A percentile compares a stretch with the other conserved stretches of the same genome.
phyloP scores from a whole-genome alignment of 495 filamentous ascomycete species.

The Tuber borchii region DNA sequence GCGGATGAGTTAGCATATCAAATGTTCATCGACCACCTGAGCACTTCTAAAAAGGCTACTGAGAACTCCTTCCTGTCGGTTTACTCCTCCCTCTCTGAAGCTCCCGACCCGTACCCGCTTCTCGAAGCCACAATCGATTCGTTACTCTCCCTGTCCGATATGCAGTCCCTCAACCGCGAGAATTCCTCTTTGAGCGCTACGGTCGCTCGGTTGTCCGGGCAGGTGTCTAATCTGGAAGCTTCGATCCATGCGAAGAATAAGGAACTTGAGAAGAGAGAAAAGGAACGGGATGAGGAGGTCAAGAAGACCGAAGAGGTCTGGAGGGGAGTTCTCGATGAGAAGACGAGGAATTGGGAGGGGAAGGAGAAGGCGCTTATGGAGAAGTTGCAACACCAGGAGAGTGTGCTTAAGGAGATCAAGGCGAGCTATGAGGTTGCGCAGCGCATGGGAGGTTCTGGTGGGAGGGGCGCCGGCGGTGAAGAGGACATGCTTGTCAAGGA shows the following conservation, averaged over 20 bases:
- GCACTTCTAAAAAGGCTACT: conserved; percentile 85
- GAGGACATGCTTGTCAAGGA: conserved; percentile 51
- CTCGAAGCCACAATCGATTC: conserved; percentile 95
- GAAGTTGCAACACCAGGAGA: conserved; percentile 89
- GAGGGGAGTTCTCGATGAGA: conserved; percentile 87
- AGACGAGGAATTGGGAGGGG: conserved; percentile 90
- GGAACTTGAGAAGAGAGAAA: conserved; percentile 50
- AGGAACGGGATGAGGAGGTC: conserved; percentile 63
- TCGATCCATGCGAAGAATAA: conserved; percentile 45
- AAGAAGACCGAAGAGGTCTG: conserved; percentile 86
- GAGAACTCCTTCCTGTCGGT: conserved; percentile 85
- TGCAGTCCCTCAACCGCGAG: conserved; percentile 59
- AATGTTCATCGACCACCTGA: conserved; percentile 89
- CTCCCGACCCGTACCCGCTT: conserved; percentile 91
- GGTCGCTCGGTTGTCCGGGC: conserved; percentile 73
- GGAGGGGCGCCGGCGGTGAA: conserved; percentile 28
- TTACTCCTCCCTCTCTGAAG: conserved; percentile 90
- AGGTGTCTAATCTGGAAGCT: conserved; percentile 62
- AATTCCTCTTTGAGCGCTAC: conserved; percentile 77
- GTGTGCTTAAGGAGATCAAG: conserved; percentile 86
- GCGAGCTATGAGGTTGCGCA: conserved; percentile 96
- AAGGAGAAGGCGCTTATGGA: conserved; percentile 90
- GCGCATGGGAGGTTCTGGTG: conserved; percentile 56
- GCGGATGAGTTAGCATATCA: conserved; percentile 66
- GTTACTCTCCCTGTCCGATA: conserved; percentile 47